Evolutionary conservation across 1,284 basidiomycete genomes (phyloP).

Genomic region (Leccinum angustisporum): DNA sequence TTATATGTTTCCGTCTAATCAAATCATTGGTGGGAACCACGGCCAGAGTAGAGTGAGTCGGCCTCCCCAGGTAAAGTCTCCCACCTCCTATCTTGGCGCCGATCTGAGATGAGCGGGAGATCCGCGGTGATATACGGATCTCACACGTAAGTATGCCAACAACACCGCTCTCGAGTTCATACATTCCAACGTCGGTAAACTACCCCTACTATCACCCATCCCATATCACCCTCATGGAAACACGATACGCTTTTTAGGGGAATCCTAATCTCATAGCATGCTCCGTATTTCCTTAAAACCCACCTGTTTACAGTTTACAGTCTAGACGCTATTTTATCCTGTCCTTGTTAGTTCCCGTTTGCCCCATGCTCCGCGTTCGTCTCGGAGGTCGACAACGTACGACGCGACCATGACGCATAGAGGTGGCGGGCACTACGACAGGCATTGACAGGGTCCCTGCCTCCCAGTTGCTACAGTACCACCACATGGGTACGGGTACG

Average conservation of each 20-base stretch:
- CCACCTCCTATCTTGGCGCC: constrained; percentile 30
- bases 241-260: constrained; percentile 30
- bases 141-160: constrained; percentile 19
- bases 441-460: too few relatives aligned
- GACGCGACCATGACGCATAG: too few relatives aligned
- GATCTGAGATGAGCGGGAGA: too few relatives aligned
- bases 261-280: constrained; percentile 17
- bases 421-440: too few relatives aligned
- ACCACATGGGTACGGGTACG: too few relatives aligned
- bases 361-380: constrained; percentile 6
- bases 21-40: constrained; percentile 36
- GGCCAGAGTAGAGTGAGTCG: constrained; percentile 18
- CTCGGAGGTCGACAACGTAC: background rate
- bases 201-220: constrained; percentile 35
- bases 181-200: constrained; percentile 40
- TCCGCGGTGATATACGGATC: too few relatives aligned
- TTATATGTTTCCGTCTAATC: constrained; percentile 33
- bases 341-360: constrained; percentile 5
- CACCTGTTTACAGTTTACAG: too few relatives aligned
- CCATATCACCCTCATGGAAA: constrained; percentile 34
- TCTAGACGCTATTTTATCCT: background rate
- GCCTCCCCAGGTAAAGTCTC: constrained; percentile 43
- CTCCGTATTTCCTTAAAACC: background rate
- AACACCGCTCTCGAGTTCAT: constrained; percentile 32
- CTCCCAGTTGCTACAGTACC: too few relatives aligned